phyloP scores from a whole-genome alignment of 2,329 filamentous ascomycete genomes.

The Aureobasidium subglaciale region DNA sequence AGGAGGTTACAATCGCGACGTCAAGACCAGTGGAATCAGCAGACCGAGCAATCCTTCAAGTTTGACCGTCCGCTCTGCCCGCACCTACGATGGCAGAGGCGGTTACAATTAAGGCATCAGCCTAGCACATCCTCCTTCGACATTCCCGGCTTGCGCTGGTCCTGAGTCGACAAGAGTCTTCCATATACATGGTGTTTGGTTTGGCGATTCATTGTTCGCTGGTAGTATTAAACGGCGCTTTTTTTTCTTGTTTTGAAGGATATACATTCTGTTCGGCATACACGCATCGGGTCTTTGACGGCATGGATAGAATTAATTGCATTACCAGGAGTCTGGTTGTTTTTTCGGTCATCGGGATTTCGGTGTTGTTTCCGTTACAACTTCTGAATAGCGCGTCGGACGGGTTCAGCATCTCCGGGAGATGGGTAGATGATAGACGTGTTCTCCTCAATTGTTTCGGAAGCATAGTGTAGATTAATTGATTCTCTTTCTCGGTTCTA shows the following conservation, averaged over 20 bases:
- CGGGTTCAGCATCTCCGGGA: not conserved
- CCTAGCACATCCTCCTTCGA: not conserved
- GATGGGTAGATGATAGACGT: not conserved
- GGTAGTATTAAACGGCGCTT: not conserved
- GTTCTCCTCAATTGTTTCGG: not conserved
- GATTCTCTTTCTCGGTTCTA: too few species aligned
- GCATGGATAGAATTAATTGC: too few species aligned
- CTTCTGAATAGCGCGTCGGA: too few species aligned
- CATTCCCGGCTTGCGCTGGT: too few species aligned
- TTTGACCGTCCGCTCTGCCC: conserved; percentile 8
- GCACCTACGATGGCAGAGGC: conserved; percentile 18
- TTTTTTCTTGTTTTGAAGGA: too few species aligned
- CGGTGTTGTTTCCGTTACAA: too few species aligned
- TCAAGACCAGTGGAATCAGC: conserved; percentile 10
- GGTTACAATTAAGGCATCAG: conserved; percentile 22
- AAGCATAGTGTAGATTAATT: too few species aligned
- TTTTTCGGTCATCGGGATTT: not conserved
- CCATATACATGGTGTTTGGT: not conserved
- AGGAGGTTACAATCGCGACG: conserved; percentile 19
- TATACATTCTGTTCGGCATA: not conserved
- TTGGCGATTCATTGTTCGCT: not conserved
- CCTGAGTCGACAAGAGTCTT: too few species aligned
- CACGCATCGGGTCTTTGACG: not conserved
- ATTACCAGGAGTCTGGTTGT: not conserved
- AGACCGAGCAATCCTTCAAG: conserved; percentile 6